Percentiles rank a stretch among this genome's conserved stretches.
These are phyloP conservation scores for Macrocybe sp. DNA, from an alignment of 1,284 basidiomycete genomes.

Conservation along the genomic window DNA sequence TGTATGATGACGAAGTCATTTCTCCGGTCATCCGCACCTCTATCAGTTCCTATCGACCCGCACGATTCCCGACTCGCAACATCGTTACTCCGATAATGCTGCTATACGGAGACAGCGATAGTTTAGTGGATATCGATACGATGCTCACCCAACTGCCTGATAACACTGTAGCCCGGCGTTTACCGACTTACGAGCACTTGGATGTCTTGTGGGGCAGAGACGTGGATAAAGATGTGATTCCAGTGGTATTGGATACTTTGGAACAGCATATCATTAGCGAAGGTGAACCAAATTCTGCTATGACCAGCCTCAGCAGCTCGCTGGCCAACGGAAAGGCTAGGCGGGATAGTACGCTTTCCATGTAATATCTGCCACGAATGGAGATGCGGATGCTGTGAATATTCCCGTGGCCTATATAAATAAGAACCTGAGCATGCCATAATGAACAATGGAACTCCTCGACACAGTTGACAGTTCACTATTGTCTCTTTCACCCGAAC, in stretches of 20 bases:
- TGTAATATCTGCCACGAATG: too few relatives aligned
- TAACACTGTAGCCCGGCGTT: slow-evolving; percentile 49
- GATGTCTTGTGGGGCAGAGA: slow-evolving; percentile 74
- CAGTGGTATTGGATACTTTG: slow-evolving; percentile 59
- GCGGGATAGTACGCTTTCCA: too few relatives aligned
- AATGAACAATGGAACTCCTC: slow-evolving; percentile 1
- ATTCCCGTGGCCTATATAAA: too few relatives aligned
- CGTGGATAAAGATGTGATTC: slow-evolving; percentile 68
- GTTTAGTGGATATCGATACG: slow-evolving; percentile 68
- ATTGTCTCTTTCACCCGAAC: slow-evolving; percentile 13
- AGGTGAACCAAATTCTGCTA: too few relatives aligned
- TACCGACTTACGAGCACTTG: slow-evolving; percentile 69
- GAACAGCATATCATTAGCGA: slow-evolving; percentile 28
- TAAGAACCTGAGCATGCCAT: neutral
- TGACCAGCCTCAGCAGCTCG: too few relatives aligned
- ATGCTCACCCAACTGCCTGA: slow-evolving; percentile 66
- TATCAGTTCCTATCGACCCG: slow-evolving; percentile 55
- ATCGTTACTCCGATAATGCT: slow-evolving; percentile 73
- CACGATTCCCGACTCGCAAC: slow-evolving; percentile 74
- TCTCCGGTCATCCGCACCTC: slow-evolving; percentile 38
- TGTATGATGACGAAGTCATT: slow-evolving; percentile 75
- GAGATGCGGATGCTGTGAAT: too few relatives aligned
- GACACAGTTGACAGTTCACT: slow-evolving; percentile 7
- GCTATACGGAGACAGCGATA: slow-evolving; percentile 68
- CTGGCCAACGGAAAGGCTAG: too few relatives aligned